Percentiles rank a stretch among this genome's conserved stretches.
Evolutionary conservation across 2,329 filamentous ascomycete genomes (phyloP).

Genomic region (Neoscytalidium dimidiatum): DNA sequence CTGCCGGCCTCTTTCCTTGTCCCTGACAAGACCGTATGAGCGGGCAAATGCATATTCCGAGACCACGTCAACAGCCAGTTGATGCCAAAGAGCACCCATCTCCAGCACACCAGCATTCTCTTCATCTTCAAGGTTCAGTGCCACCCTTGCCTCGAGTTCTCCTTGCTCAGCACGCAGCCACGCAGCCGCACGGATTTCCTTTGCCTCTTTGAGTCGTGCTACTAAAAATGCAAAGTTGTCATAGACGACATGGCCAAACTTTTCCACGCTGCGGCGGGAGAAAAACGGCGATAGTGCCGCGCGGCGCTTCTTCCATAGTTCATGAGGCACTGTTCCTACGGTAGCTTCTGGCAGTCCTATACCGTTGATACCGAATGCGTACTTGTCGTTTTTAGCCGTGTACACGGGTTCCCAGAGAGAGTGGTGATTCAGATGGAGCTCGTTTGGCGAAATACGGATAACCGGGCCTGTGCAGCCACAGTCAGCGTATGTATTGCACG

Average conservation of each 20-base stretch:
- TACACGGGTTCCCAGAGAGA: slow-evolving; percentile 25
- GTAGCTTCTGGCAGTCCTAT: slow-evolving; percentile 29
- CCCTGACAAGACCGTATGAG: not conserved
- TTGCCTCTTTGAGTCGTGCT: not conserved
- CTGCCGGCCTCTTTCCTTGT: not conserved
- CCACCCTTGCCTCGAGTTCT: not conserved
- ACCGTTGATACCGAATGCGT: slow-evolving; percentile 24
- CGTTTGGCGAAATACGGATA: slow-evolving; percentile 26
- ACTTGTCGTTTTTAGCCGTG: slow-evolving; percentile 31
- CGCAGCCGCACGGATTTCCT: not conserved
- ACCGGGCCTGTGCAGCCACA: slow-evolving; percentile 24
- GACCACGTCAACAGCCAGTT: not conserved
- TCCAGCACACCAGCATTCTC: slow-evolving; percentile 1
- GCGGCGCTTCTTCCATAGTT: slow-evolving; percentile 34
- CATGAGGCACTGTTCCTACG: slow-evolving; percentile 29
- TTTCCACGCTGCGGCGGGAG: slow-evolving; percentile 28
- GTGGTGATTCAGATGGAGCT: slow-evolving; percentile 23
- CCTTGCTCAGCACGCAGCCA: not conserved
- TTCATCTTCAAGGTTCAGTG: not conserved
- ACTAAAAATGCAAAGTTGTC: not conserved
- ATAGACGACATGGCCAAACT: slow-evolving; percentile 14
- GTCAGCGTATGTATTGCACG: not conserved
- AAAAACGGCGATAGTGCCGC: slow-evolving; percentile 39
- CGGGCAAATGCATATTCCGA: not conserved
- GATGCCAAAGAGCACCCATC: slow-evolving; percentile 7